A percentile compares a stretch with the other conserved stretches of the same genome.
These are phyloP conservation scores for Nicotiana tomentosiformis DNA, from an alignment of 257 asterid species.

Conservation along the genomic window DNA sequence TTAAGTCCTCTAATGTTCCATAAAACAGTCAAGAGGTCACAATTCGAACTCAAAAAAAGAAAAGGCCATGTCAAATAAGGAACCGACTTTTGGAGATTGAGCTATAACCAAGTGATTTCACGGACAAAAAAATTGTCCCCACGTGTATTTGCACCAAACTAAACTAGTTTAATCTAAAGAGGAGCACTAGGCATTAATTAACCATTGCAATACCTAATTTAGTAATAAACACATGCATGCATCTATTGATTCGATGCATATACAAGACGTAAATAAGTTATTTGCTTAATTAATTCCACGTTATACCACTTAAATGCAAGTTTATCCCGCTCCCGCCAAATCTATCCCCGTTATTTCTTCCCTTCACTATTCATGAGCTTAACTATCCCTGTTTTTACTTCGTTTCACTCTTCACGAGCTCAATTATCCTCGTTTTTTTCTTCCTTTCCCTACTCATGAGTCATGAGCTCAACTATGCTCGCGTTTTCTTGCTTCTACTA, in stretches of 20 bases:
- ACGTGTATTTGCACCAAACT: not conserved
- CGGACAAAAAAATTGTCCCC: not conserved
- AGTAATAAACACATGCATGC: not conserved
- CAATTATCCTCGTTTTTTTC: not conserved
- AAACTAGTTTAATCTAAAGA: not conserved
- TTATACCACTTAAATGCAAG: not conserved
- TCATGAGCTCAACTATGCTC: not conserved
- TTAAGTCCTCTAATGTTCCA: not conserved
- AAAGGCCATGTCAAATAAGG: not conserved
- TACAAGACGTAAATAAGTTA: not conserved
- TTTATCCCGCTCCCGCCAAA: not conserved
- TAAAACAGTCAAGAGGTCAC: not conserved
- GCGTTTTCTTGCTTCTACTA: not conserved
- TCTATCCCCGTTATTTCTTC: not conserved
- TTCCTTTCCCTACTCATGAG: not conserved
- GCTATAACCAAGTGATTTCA: not conserved
- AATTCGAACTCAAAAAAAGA: not conserved
- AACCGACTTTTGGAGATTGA: not conserved
- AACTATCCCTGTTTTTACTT: not conserved
- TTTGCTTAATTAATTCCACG: not conserved
- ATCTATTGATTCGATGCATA: not conserved
- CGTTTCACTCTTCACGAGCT: not conserved
- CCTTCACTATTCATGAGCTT: not conserved
- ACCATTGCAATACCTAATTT: not conserved
- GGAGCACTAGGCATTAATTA: not conserved